These are phyloP conservation scores for Diaporthe nobilis DNA, from an alignment of 2,329 filamentous ascomycete species.

Conservation along the genomic window DNA sequence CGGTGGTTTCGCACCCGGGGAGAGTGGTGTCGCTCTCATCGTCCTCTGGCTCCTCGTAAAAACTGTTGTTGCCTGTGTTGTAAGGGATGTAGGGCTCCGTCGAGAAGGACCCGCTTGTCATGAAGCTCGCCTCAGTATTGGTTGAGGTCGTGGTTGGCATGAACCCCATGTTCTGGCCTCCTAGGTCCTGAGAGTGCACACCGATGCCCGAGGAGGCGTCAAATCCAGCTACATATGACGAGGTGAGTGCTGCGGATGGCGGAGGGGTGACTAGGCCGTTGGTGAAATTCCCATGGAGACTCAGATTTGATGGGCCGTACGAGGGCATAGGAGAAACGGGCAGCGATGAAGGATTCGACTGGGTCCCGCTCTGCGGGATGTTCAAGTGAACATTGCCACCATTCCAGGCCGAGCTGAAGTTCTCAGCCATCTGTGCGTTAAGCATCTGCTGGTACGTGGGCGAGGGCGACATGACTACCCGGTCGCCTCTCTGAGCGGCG, in stretches of 20 bases:
- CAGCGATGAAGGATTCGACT: slow-evolving; percentile 38
- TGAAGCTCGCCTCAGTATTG: slow-evolving; percentile 50
- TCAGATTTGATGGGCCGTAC: slow-evolving; percentile 45
- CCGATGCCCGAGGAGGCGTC: slow-evolving; percentile 49
- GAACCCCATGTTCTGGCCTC: slow-evolving; percentile 55
- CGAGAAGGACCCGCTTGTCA: slow-evolving; percentile 43
- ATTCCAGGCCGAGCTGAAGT: slow-evolving; percentile 65
- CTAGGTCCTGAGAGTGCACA: slow-evolving; percentile 44
- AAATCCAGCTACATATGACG: slow-evolving; percentile 62
- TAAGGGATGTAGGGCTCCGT: slow-evolving; percentile 48
- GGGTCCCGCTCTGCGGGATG: slow-evolving; percentile 17
- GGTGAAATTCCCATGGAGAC: slow-evolving; percentile 65
- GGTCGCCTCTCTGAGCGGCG: slow-evolving; percentile 51
- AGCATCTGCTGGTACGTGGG: slow-evolving; percentile 66
- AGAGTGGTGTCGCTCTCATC: slow-evolving; percentile 42
- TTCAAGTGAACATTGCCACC: slow-evolving; percentile 42
- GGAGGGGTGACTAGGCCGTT: slow-evolving; percentile 71
- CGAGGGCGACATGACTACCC: slow-evolving; percentile 67
- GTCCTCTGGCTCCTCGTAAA: slow-evolving; percentile 40
- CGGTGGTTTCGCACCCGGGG: slow-evolving; percentile 33
- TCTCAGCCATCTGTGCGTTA: slow-evolving; percentile 70
- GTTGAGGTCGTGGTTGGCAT: slow-evolving; percentile 52
- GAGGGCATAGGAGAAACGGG: slow-evolving; percentile 39
- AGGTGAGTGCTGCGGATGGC: slow-evolving; percentile 65
- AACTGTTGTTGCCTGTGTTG: slow-evolving; percentile 29